Conservation (phyloP, 345 rosid genomes). For the Sapria himalayana region DNA sequence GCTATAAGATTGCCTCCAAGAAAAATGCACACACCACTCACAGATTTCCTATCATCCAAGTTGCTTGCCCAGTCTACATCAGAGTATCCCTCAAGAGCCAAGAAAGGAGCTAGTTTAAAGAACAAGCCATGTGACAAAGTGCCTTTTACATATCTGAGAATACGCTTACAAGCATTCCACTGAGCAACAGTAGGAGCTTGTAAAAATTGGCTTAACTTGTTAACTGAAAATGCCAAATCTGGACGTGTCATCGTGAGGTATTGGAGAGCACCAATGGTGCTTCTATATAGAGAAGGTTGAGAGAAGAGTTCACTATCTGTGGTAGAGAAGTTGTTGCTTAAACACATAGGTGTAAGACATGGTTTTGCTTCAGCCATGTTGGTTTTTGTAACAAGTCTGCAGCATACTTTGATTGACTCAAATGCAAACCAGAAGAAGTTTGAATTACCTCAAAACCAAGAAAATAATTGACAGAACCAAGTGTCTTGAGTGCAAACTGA, state of each 20-base stretch:
- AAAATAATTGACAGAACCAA: background rate
- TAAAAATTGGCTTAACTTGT: background rate
- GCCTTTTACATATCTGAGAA: background rate
- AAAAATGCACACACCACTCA: background rate
- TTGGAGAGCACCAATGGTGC: background rate
- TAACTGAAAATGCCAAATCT: background rate
- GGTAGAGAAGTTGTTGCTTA: background rate
- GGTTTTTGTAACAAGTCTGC: background rate
- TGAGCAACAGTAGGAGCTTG: background rate
- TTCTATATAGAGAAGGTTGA: background rate
- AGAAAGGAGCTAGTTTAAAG: background rate
- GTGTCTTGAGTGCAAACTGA: background rate
- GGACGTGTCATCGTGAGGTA: background rate
- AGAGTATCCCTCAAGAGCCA: background rate
- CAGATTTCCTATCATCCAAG: background rate
- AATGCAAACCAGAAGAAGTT: background rate
- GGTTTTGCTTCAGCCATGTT: background rate
- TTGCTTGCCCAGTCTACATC: background rate
- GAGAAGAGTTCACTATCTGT: background rate
- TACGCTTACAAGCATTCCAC: background rate
- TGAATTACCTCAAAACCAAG: background rate
- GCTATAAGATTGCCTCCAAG: too few species aligned
- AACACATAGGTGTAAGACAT: background rate
- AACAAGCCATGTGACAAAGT: background rate
- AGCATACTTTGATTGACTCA: background rate